These are phyloP conservation scores for Podospora pseudoanserina DNA, from an alignment of 495 filamentous ascomycete genomes.

Conservation along the genomic window DNA sequence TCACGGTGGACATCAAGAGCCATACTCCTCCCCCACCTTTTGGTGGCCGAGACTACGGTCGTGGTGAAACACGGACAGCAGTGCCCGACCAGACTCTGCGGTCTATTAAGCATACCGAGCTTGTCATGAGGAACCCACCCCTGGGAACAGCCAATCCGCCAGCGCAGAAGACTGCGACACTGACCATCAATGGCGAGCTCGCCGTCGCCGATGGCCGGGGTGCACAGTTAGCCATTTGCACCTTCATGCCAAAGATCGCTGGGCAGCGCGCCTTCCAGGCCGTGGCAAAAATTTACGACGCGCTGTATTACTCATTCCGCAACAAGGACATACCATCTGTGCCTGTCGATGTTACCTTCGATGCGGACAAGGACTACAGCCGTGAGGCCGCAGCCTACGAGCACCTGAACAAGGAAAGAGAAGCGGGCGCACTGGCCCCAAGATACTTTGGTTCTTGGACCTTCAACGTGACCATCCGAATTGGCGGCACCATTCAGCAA, in stretches of 20 bases:
- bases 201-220: constrained; percentile 2
- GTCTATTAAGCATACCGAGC: not conserved
- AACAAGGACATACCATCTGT: not conserved
- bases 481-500: not conserved
- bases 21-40: constrained; percentile 13
- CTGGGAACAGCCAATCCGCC: not conserved
- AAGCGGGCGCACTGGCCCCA: constrained; percentile 13
- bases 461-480: constrained; percentile 8
- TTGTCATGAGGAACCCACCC: constrained; percentile 5
- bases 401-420: constrained; percentile 3
- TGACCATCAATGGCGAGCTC: not conserved
- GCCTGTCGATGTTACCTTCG: not conserved
- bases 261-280: constrained; percentile 8
- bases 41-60: constrained; percentile 11
- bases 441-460: constrained; percentile 19
- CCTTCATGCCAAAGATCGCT: not conserved
- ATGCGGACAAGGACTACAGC: constrained; percentile 19
- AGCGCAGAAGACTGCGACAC: not conserved
- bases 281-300: constrained; percentile 22
- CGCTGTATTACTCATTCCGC: constrained; percentile 19
- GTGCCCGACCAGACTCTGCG: not conserved
- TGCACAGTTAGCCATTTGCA: constrained; percentile 4
- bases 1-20: constrained; percentile 12
- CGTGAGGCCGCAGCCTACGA: constrained; percentile 17
- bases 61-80: not conserved